Evolutionary conservation across 768 basidiomycete species (phyloP), one percentile per base, ranked within the genome.

Genomic region (Serendipita indica): DNA sequence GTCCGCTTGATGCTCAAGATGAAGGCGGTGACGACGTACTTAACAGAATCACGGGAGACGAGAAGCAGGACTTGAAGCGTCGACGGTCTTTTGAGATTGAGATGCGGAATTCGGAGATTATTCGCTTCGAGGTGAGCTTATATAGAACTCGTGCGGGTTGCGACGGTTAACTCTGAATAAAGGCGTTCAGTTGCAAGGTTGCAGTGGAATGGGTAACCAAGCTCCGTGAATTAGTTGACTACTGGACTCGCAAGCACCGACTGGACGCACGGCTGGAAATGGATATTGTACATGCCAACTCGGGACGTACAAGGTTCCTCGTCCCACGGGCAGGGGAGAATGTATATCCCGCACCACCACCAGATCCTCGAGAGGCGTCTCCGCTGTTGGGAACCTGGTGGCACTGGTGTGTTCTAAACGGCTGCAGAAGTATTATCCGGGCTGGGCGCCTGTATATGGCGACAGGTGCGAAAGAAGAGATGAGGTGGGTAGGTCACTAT

Each of bases 131-230:
- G 78, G 91, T 90, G 63, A 61, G 77, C 63, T 6, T 28, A 6
- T 57, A 59, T 4, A 30, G 34, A 33, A 3, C 18, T 6, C 34
- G 10, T n/a, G 30, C 28, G 49, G 30, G 25, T 46, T 57, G 57
- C 58, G 32, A 56, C 32, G 56, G 28, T 37, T n/a, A 16, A 10
- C 33, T 14, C 37, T 25, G 43, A 22, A 46, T 54, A 60, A 58
- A 92, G 88, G 75, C 82, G 34, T 73, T 84, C 72, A 82, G 82
- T 22, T 72, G 78, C 58, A 72, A 67, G 32, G 74, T 83, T 43
- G 86, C 87, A 0, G 67, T 82, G 54, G 91, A 97, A 66, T 97
- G 93, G 94, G 81, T 96, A 52, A 76, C 79, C 54, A 77, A 82
- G 37, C 77, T 97, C 3, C 78, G 79, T 16, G 78, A 78, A 27